These are phyloP conservation scores for Schizopora paradoxa DNA, from an alignment of 1,284 basidiomycete genomes.

Conservation along the genomic window DNA sequence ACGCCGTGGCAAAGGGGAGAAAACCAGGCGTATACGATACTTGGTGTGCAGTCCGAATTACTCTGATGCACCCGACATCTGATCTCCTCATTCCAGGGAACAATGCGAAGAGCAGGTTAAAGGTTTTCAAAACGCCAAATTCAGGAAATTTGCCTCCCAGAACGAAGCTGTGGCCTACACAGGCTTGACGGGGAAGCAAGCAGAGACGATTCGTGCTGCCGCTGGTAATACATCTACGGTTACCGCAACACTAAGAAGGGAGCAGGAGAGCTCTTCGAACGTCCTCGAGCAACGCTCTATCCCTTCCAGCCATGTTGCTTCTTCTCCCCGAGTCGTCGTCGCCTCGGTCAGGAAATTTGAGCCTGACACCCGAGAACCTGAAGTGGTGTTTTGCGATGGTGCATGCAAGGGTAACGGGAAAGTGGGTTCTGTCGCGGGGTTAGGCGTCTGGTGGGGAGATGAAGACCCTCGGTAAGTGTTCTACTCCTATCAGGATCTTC, in stretches of 20 bases:
- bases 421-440: conserved; percentile 51
- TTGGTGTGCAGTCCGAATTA: conserved; percentile 28
- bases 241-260: no score
- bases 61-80: background rate
- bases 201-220: conserved; percentile 2
- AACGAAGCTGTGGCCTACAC: conserved; percentile 43
- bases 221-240: conserved; percentile 22
- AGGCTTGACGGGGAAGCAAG: no score
- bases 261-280: no score
- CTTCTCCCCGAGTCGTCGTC: background rate
- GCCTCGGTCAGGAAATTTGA: conserved; percentile 5
- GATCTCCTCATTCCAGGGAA: conserved; percentile 35
- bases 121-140: conserved; percentile 50
- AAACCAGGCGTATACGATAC: conserved; percentile 35
- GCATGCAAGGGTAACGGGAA: conserved; percentile 75
- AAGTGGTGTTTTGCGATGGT: conserved; percentile 75
- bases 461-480: conserved; percentile 49
- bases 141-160: conserved; percentile 54
- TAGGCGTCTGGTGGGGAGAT: conserved; percentile 75
- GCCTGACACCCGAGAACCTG: conserved; percentile 15
- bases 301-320: no score
- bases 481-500: conserved; percentile 13
- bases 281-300: no score
- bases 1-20: conserved; percentile 35
- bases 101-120: conserved; percentile 57